Conservation (phyloP, 768 basidiomycete genomes). For the Suillus subluteus region DNA sequence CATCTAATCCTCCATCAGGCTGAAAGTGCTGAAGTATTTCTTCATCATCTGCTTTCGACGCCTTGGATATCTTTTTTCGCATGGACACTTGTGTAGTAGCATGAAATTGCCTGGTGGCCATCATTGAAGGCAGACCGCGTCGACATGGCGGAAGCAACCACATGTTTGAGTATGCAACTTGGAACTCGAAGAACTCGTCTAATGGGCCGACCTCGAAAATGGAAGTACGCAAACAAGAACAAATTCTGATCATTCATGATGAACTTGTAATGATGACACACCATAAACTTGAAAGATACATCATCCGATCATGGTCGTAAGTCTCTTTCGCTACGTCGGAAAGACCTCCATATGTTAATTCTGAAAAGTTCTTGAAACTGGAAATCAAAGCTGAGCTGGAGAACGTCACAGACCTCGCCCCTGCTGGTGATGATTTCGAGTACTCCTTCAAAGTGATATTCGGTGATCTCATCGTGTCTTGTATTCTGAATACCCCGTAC, state of each 20-base stretch:
- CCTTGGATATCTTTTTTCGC: slow-evolving; percentile 24
- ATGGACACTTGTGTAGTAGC: slow-evolving; percentile 23
- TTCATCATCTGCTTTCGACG: slow-evolving; percentile 45
- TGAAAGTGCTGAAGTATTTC: slow-evolving; percentile 42
- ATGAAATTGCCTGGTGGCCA: slow-evolving; percentile 27
- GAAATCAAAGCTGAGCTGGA: slow-evolving; percentile 83
- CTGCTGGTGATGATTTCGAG: slow-evolving; percentile 70
- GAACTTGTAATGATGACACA: neutral
- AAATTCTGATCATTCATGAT: slow-evolving; percentile 21
- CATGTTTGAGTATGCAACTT: slow-evolving; percentile 22
- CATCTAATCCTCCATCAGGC: slow-evolving; percentile 51
- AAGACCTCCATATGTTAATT: slow-evolving; percentile 5
- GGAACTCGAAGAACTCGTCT: neutral
- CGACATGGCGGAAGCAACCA: slow-evolving; percentile 24
- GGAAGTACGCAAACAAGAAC: slow-evolving; percentile 24
- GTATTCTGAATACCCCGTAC: slow-evolving; percentile 8
- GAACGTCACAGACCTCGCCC: slow-evolving; percentile 71
- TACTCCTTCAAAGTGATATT: slow-evolving; percentile 73
- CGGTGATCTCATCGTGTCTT: slow-evolving; percentile 6
- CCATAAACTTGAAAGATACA: slow-evolving; percentile 2
- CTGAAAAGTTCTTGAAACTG: slow-evolving; percentile 54
- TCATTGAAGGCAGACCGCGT: slow-evolving; percentile 14
- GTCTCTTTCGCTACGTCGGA: slow-evolving; percentile 25
- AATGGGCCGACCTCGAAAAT: slow-evolving; percentile 1
- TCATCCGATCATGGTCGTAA: slow-evolving; percentile 53